These are phyloP conservation scores for Hypoxylon sp. DNA, from an alignment of 2,329 filamentous ascomycete species.

Conservation along the genomic window DNA sequence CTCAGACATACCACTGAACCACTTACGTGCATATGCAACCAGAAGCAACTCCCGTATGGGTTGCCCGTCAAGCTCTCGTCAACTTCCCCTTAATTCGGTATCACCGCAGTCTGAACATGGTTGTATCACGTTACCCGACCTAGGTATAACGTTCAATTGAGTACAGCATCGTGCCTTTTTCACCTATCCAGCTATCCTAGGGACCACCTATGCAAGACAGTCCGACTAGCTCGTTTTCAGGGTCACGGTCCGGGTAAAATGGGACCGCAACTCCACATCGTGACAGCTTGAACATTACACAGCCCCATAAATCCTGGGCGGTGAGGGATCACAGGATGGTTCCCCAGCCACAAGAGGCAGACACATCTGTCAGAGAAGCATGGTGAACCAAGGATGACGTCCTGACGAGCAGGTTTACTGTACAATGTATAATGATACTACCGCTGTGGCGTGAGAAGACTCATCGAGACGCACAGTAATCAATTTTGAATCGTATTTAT, in stretches of 20 bases:
- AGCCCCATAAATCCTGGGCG: constrained; percentile 29
- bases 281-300: constrained; percentile 23
- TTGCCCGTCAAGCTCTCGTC: too few species aligned
- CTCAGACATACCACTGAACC: too few species aligned
- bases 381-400: too few species aligned
- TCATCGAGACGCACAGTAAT: constrained; percentile 6
- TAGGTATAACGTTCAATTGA: neutral
- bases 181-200: constrained; percentile 10
- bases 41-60: too few species aligned
- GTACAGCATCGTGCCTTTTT: constrained; percentile 9
- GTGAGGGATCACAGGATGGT: constrained; percentile 6
- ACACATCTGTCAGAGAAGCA: neutral
- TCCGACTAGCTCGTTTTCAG: constrained; percentile 7
- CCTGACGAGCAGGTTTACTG: neutral
- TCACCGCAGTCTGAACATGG: neutral
- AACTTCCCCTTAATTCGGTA: too few species aligned
- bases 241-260: constrained; percentile 13
- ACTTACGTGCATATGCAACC: too few species aligned
- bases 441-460: constrained; percentile 6
- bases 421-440: too few species aligned
- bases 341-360: constrained; percentile 7
- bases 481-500: constrained; percentile 2
- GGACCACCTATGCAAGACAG: constrained; percentile 1
- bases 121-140: too few species aligned
- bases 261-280: constrained; percentile 31